phyloP scores from a whole-genome alignment of 768 basidiomycete species.

The Trametes villosa region DNA sequence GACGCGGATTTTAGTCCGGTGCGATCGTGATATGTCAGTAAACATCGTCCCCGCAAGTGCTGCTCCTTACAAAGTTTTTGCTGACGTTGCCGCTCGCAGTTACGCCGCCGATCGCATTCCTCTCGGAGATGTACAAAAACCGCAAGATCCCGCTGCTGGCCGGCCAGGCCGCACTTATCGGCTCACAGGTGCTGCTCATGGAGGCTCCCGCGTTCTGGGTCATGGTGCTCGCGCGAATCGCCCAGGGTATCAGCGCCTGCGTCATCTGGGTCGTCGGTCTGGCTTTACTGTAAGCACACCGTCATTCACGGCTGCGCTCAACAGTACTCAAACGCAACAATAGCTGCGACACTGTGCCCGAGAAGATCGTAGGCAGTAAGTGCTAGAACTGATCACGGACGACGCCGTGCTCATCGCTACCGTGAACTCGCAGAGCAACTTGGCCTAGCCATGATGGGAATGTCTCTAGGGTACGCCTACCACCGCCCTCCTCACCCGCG shows the following conservation, averaged over 20 bases:
- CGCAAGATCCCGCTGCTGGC: conserved; percentile 36
- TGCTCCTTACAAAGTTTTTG: not conserved
- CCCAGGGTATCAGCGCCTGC: conserved; percentile 46
- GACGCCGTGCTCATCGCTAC: not conserved
- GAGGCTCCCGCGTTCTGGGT: conserved; percentile 42
- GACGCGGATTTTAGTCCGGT: conserved; percentile 30
- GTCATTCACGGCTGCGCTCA: not conserved
- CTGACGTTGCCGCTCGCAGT: conserved; percentile 27
- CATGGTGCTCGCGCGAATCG: conserved; percentile 43
- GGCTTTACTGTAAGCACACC: conserved; percentile 38
- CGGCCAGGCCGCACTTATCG: conserved; percentile 39
- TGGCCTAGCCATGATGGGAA: conserved; percentile 44
- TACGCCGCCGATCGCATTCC: conserved; percentile 40
- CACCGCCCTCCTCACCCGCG: not conserved
- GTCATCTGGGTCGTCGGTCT: conserved; percentile 46
- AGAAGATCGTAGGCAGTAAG: conserved; percentile 39
- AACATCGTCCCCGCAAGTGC: not conserved
- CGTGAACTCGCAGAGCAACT: conserved; percentile 43
- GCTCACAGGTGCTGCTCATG: conserved; percentile 46
- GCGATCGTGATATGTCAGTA: conserved; percentile 38
- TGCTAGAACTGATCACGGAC: no score
- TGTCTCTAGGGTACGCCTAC: conserved; percentile 40
- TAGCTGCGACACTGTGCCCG: conserved; percentile 44
- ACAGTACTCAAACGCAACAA: not conserved
- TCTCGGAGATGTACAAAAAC: conserved; percentile 41